Evolutionary conservation across 495 filamentous ascomycete genomes (phyloP).

Genomic region (Endocarpon pusillum): DNA sequence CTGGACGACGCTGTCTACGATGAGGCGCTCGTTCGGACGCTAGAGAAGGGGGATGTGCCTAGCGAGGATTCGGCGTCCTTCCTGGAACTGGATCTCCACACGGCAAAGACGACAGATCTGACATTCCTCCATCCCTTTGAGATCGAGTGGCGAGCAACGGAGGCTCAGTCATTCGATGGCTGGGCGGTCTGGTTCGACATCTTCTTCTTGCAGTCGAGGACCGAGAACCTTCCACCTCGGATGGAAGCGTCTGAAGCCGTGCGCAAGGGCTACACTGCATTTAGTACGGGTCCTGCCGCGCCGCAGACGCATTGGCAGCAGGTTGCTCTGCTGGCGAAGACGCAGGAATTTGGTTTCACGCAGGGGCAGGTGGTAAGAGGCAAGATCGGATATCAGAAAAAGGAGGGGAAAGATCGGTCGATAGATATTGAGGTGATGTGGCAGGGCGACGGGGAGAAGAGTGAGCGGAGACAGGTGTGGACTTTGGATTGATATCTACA

Average conservation of each 20-base stretch:
- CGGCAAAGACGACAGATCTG: slow-evolving; percentile 37
- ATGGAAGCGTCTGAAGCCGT: slow-evolving; percentile 24
- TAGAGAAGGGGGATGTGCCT: slow-evolving; percentile 24
- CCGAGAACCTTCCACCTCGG: slow-evolving; percentile 26
- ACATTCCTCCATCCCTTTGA: slow-evolving; percentile 38
- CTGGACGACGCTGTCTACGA: slow-evolving; percentile 39
- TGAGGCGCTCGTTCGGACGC: slow-evolving; percentile 36
- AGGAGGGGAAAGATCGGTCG: slow-evolving; percentile 24
- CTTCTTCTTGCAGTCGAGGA: slow-evolving; percentile 36
- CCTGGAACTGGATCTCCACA: slow-evolving; percentile 37
- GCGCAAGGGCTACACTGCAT: slow-evolving; percentile 31
- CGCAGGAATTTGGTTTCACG: slow-evolving; percentile 20
- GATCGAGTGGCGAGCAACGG: slow-evolving; percentile 27
- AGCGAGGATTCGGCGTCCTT: slow-evolving; percentile 33
- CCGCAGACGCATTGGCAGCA: slow-evolving; percentile 40
- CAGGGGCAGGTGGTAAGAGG: slow-evolving; percentile 32
- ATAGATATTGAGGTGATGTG: slow-evolving; percentile 33
- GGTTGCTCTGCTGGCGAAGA: slow-evolving; percentile 26
- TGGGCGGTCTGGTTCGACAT: slow-evolving; percentile 50
- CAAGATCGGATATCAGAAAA: slow-evolving; percentile 33
- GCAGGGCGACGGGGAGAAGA: slow-evolving; percentile 20
- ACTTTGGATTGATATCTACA: slow-evolving; percentile 21
- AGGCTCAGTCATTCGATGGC: slow-evolving; percentile 40
- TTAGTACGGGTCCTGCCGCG: slow-evolving; percentile 34
- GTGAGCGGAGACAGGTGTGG: slow-evolving; percentile 18